Base-by-base conservation (phyloP, 1,284 basidiomycete genomes). In the Cystobasidium slooffiae region DNA sequence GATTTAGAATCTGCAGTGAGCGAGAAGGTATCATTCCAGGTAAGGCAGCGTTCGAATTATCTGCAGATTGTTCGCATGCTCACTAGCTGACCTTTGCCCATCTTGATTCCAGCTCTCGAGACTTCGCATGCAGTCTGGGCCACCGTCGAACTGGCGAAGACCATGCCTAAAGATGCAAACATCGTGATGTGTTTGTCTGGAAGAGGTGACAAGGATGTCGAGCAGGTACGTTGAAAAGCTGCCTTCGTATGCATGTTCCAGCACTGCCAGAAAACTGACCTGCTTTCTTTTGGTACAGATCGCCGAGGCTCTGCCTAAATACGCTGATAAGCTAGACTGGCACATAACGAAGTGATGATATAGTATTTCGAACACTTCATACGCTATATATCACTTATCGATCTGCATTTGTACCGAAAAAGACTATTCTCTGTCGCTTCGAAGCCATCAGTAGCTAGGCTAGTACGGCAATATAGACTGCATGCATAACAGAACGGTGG, bases 1-100 rank as follows among this genome's bases (percentile, higher is more conserved):
- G 94, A 0, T 99, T 99, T 88, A 87, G 93, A 77, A 86, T 93
- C 83, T 87, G 90, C 80, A 97, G 94, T 0, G 92, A 99, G 83
- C 83, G 89, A 31, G 97, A 99, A 84, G 97, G 97, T 44, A 99
- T 99, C 81, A 98, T 99, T 80, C 97, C 96, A 41, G 92, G 90
- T 91, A 75, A 76, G 87, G 31, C 31, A 31, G 31, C 31, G 31
- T 31, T 31, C 31, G 31, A 31, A 31, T 31, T 31, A 31, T 31
- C 31, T 31, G 31, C 31, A 31, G 31, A 31, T 31, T 31, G 31
- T 31, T 1, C 31, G 31, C 31, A 31, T 31, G 31, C 31, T 31
- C 31, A 31, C 5, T 31, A 31, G 31, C 31, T 31, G 31, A 31
- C 31, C 31, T 31, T 31, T 59, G 37, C 3, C 39, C 47, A 52